A percentile compares a stretch with the other conserved stretches of the same genome.
Conservation (phyloP, 495 filamentous ascomycete species). For the Aspergillus bridgeri region DNA sequence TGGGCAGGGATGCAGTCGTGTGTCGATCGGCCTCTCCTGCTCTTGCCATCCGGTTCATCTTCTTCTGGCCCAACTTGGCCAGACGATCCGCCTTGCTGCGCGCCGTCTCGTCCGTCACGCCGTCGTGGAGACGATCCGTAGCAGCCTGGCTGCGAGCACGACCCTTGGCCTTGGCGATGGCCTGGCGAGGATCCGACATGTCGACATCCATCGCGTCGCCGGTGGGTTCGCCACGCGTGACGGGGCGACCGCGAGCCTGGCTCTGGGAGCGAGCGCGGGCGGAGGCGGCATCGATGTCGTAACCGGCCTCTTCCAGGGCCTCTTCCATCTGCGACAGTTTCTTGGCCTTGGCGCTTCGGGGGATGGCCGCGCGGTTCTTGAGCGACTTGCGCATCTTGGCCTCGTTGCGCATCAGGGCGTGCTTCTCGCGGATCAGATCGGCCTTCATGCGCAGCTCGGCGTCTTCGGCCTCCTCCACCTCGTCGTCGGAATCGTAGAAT, state of each 20-base stretch:
- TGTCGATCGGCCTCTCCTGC: slow-evolving; percentile 96
- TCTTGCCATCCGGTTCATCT: slow-evolving; percentile 97
- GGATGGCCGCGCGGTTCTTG: slow-evolving; percentile 93
- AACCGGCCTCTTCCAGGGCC: slow-evolving; percentile 77
- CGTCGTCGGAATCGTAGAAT: slow-evolving; percentile 68
- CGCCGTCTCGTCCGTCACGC: slow-evolving; percentile 47
- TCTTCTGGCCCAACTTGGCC: slow-evolving; percentile 87
- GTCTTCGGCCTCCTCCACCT: slow-evolving; percentile 76
- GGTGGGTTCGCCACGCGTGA: slow-evolving; percentile 51
- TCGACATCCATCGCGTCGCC: slow-evolving; percentile 87
- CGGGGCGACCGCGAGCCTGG: slow-evolving; percentile 59
- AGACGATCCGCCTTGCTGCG: slow-evolving; percentile 79
- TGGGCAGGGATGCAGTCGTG: slow-evolving; percentile 72
- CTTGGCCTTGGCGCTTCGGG: slow-evolving; percentile 68
- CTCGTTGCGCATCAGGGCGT: slow-evolving; percentile 81
- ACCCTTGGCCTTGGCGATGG: slow-evolving; percentile 71
- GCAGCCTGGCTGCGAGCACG: slow-evolving; percentile 70
- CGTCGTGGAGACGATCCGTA: slow-evolving; percentile 80
- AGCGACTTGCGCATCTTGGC: slow-evolving; percentile 87
- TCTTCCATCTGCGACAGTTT: slow-evolving; percentile 80
- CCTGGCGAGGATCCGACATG: slow-evolving; percentile 46
- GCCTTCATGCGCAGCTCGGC: slow-evolving; percentile 87
- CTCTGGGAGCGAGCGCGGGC: slow-evolving; percentile 67
- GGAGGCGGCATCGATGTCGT: slow-evolving; percentile 71
- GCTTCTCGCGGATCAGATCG: slow-evolving; percentile 91